These are phyloP conservation scores for Pyricularia grisea DNA, from an alignment of 2,329 filamentous ascomycete genomes.

Conservation along the genomic window DNA sequence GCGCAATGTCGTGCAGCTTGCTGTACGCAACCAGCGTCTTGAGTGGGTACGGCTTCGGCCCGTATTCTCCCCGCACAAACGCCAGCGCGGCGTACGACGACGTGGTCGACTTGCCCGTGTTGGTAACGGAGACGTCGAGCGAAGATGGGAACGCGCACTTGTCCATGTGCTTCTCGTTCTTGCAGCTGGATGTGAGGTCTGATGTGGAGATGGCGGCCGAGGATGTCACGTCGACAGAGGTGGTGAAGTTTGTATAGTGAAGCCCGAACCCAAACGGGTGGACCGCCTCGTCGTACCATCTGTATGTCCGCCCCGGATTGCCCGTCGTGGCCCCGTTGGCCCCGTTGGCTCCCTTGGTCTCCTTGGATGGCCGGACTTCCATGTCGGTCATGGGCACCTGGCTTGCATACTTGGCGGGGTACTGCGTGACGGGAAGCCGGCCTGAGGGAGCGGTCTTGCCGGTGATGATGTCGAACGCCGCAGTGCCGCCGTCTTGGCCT, in stretches of 20 bases:
- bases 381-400: conserved; percentile 47
- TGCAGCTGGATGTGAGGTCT: conserved; percentile 15
- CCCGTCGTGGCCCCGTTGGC: conserved; percentile 7
- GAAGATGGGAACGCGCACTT: conserved; percentile 5
- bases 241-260: conserved; percentile 46
- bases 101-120: conserved; percentile 28
- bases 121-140: conserved; percentile 26
- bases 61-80: conserved; percentile 35
- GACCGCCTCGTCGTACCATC: conserved; percentile 44
- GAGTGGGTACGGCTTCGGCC: conserved; percentile 38
- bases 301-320: conserved; percentile 45
- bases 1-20: conserved; percentile 28
- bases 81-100: conserved; percentile 44
- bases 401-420: conserved; percentile 39
- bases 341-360: not conserved
- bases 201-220: not conserved
- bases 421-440: conserved; percentile 45
- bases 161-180: conserved; percentile 18
- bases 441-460: conserved; percentile 42
- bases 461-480: conserved; percentile 42
- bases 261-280: conserved; percentile 45
- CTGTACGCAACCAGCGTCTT: conserved; percentile 43
- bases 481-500: conserved; percentile 48
- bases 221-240: conserved; percentile 5
- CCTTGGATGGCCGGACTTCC: conserved; percentile 30